Conservation (phyloP, 768 basidiomycete species). For the Pisolithus orientalis region DNA sequence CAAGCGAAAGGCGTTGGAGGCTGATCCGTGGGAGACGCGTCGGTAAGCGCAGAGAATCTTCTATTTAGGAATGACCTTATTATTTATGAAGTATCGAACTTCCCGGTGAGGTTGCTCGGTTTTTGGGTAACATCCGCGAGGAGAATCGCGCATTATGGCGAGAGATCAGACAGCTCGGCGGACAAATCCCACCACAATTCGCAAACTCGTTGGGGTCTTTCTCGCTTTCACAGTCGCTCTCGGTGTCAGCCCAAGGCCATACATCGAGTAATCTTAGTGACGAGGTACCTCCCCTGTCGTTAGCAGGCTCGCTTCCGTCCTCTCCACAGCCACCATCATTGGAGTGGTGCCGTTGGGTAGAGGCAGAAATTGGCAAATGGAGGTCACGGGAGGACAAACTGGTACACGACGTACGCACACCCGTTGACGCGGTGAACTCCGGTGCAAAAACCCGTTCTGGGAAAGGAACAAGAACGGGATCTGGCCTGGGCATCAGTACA, state of each 20-base stretch:
- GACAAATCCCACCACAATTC: constrained; percentile 16
- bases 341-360: constrained; percentile 26
- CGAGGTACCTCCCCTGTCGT: constrained; percentile 2
- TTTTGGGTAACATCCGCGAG: constrained; percentile 59
- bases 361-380: constrained; percentile 45
- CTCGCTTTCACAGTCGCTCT: constrained; percentile 6
- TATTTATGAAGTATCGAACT: constrained; percentile 59
- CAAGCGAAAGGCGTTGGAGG: constrained; percentile 79
- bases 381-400: constrained; percentile 57
- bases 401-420: constrained; percentile 46
- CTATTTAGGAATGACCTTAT: neutral
- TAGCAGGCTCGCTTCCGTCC: constrained; percentile 1
- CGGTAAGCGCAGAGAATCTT: constrained; percentile 13
- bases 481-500: neutral
- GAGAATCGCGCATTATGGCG: constrained; percentile 60
- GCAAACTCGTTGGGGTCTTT: constrained; percentile 3
- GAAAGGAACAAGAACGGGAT: constrained; percentile 35
- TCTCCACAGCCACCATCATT: constrained; percentile 9
- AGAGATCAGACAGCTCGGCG: constrained; percentile 19
- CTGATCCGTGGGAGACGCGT: constrained; percentile 49
- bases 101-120: constrained; percentile 61
- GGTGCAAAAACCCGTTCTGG: constrained; percentile 14
- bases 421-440: constrained; percentile 58
- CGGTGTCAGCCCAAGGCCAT: constrained; percentile 7
- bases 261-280: constrained; percentile 21